These are phyloP conservation scores for Skeletonema menzelii DNA, from an alignment of 108 stramenopile genomes.

Conservation along the genomic window DNA sequence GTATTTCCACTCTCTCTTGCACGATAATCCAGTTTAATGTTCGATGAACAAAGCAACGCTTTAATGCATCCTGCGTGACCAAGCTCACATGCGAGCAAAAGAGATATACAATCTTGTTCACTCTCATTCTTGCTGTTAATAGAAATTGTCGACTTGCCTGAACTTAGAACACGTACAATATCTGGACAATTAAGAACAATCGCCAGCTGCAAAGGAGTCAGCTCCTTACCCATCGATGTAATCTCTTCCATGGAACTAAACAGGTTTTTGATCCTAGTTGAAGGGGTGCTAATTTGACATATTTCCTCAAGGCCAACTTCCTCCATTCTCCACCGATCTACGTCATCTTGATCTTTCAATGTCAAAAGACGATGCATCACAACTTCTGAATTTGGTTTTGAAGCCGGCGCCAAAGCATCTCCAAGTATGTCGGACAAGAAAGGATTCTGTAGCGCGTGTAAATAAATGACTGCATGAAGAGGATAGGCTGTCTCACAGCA, in stretches of 20 bases:
- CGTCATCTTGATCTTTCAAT: slow-evolving; percentile 7
- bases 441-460: slow-evolving; percentile 2
- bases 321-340: slow-evolving; percentile 6
- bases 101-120: slow-evolving; percentile 44
- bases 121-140: background rate
- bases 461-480: slow-evolving; percentile 28
- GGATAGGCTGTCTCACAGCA: slow-evolving; percentile 29
- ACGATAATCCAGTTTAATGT: slow-evolving; percentile 27
- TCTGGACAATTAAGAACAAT: slow-evolving; percentile 20
- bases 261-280: background rate
- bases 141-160: background rate
- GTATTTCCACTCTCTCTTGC: slow-evolving; percentile 35
- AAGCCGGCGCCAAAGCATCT: background rate
- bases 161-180: slow-evolving; percentile 7
- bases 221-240: slow-evolving; percentile 15
- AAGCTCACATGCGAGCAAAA: slow-evolving; percentile 60
- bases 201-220: slow-evolving; percentile 37
- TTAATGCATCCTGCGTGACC: slow-evolving; percentile 55
- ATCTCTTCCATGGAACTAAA: background rate
- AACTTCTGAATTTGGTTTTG: slow-evolving; percentile 4
- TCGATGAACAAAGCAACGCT: slow-evolving; percentile 36
- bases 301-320: background rate
- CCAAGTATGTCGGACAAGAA: background rate
- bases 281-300: background rate
- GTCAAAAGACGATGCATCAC: slow-evolving; percentile 19